Conservation (phyloP, 495 filamentous ascomycete species). For the Talaromyces nanjingensis region DNA sequence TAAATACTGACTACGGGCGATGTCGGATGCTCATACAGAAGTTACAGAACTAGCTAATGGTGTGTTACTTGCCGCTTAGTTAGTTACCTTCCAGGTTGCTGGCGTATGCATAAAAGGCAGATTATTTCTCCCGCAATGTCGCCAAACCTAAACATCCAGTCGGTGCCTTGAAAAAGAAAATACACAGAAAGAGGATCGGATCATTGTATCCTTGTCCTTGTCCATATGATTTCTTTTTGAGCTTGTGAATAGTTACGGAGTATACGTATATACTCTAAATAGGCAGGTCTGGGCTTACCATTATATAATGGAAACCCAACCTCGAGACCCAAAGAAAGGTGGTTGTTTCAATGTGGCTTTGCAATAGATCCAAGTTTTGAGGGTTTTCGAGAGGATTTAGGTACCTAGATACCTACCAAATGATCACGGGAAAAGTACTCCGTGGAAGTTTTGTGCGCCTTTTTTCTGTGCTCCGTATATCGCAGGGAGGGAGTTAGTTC, state of each 20-base stretch:
- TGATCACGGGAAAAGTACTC: conserved; percentile 1
- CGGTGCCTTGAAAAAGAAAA: not conserved
- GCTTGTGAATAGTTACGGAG: not conserved
- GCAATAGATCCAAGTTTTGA: not conserved
- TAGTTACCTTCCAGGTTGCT: not conserved
- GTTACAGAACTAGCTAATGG: not conserved
- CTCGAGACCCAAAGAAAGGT: not conserved
- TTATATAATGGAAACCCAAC: not conserved
- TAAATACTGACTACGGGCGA: not conserved
- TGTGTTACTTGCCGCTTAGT: not conserved
- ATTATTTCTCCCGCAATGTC: not conserved
- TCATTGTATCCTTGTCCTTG: not conserved
- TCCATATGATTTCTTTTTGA: not conserved
- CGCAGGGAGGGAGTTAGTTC: not conserved
- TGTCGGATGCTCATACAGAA: not conserved
- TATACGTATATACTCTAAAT: not conserved
- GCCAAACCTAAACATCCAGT: not conserved
- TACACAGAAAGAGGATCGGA: not conserved
- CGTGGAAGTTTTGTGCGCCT: not conserved
- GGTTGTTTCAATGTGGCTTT: not conserved
- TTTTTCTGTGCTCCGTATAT: not conserved
- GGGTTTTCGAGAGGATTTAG: not conserved
- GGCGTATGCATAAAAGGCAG: not conserved
- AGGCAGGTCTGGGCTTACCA: not conserved
- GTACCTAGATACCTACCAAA: not conserved